phyloP scores from a whole-genome alignment of 495 filamentous ascomycete genomes.

The Tirmania nivea region DNA sequence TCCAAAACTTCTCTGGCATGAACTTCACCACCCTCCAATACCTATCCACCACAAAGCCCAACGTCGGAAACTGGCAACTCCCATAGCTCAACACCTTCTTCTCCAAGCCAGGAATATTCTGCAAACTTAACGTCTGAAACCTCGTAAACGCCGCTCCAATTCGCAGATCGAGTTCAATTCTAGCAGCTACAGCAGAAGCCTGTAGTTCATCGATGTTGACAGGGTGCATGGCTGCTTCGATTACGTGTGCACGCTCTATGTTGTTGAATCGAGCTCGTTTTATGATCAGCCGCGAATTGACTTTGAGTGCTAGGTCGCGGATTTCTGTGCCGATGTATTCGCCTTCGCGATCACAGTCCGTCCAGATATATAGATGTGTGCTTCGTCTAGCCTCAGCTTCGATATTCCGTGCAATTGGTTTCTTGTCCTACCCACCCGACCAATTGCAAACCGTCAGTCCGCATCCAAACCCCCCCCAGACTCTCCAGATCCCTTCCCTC shows the following conservation, averaged over 20 bases:
- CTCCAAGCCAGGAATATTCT: slow-evolving; percentile 39
- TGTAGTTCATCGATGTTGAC: slow-evolving; percentile 64
- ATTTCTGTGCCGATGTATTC: slow-evolving; percentile 95
- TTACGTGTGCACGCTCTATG: slow-evolving; percentile 77
- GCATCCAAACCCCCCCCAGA: too few species aligned
- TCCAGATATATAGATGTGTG: slow-evolving; percentile 78
- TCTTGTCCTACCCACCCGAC: slow-evolving; percentile 8
- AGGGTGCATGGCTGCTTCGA: slow-evolving; percentile 59
- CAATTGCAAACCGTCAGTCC: background rate
- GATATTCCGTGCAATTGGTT: slow-evolving; percentile 67
- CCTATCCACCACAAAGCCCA: slow-evolving; percentile 91
- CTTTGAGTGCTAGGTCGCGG: slow-evolving; percentile 49
- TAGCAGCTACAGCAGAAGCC: slow-evolving; percentile 66
- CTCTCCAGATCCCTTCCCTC: background rate
- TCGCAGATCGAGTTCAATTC: slow-evolving; percentile 81
- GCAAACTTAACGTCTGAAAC: slow-evolving; percentile 56
- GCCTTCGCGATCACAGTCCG: slow-evolving; percentile 93
- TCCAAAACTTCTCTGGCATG: slow-evolving; percentile 80
- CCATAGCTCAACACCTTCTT: slow-evolving; percentile 67
- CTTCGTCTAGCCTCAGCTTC: slow-evolving; percentile 45
- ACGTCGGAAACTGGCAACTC: slow-evolving; percentile 88
- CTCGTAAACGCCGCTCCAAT: slow-evolving; percentile 84
- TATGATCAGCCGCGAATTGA: slow-evolving; percentile 52
- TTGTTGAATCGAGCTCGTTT: slow-evolving; percentile 86
- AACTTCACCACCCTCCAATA: slow-evolving; percentile 88